Conservation (phyloP, 768 basidiomycete genomes). For the Russula vinacea region DNA sequence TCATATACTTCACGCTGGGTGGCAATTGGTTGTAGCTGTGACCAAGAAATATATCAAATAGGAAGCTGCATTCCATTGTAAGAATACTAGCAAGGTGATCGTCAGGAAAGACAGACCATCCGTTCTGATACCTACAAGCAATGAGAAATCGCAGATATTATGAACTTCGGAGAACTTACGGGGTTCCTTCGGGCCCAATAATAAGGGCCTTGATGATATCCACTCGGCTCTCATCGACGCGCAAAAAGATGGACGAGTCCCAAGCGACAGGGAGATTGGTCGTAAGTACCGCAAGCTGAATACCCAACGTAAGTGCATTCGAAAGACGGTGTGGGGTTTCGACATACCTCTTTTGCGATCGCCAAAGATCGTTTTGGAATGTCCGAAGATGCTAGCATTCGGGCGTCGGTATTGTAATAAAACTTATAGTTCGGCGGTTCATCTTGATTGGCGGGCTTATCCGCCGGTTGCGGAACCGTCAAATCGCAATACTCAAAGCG, state of each 20-base stretch:
- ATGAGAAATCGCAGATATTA: slow-evolving; percentile 12
- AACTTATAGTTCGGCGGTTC: slow-evolving; percentile 73
- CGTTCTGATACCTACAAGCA: slow-evolving; percentile 72
- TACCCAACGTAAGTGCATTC: slow-evolving; percentile 5
- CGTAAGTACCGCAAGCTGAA: slow-evolving; percentile 84
- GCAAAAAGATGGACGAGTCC: slow-evolving; percentile 90
- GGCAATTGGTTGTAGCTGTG: slow-evolving; percentile 86
- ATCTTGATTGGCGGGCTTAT: slow-evolving; percentile 45
- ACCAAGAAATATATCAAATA: slow-evolving; percentile 93
- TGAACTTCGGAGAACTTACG: slow-evolving; percentile 42
- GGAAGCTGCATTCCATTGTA: slow-evolving; percentile 41
- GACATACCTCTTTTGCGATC: slow-evolving; percentile 83
- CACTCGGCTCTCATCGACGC: slow-evolving; percentile 88
- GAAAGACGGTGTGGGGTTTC: not conserved
- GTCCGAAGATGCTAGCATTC: slow-evolving; percentile 79
- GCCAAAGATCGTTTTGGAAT: slow-evolving; percentile 90
- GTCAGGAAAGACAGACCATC: slow-evolving; percentile 58
- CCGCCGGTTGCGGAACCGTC: slow-evolving; percentile 42
- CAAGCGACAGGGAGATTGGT: slow-evolving; percentile 93
- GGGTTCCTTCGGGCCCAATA: slow-evolving; percentile 91
- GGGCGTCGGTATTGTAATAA: slow-evolving; percentile 76
- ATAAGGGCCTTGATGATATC: slow-evolving; percentile 91
- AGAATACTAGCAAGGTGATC: slow-evolving; percentile 9
- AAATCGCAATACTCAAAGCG: slow-evolving; percentile 94
- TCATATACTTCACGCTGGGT: slow-evolving; percentile 71